Base-by-base conservation (phyloP, 1,139 yeast genomes). In the Diutina neorugosa region DNA sequence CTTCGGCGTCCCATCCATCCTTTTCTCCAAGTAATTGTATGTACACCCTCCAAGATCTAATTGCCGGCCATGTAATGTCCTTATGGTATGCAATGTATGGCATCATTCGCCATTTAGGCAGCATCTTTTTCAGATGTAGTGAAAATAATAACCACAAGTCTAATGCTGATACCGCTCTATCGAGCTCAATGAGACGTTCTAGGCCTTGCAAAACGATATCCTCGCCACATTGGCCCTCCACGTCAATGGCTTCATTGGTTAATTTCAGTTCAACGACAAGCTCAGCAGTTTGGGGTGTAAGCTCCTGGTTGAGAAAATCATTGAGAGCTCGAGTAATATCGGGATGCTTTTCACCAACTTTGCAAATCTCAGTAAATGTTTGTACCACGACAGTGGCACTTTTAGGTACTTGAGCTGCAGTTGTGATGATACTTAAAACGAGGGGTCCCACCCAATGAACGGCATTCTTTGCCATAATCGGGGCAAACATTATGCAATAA, bases 401-500 rank as follows among this genome's bases (percentile, higher is more conserved):
- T 18, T 40, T 40, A n/a, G 50, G 11, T 3, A 46, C 14, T 9
- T 6, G 14, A n/a, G 41, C n/a, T n/a, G 50, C 40, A 12, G 37
- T 25, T 6, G 50, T 16, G 11, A 46, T 8, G 19, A 46, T n/a
- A 18, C 40, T 27, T 12, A 46, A 20, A 14, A 46, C 21, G 7
- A 46, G 27, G 3, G n/a, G 21, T 1, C 50, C 50, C 50, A 46
- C n/a, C 41, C 50, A 46, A 27, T 46, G 50, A 8, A 11, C 23
- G 7, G 50, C 50, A 11, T 46, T 46, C 23, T 46, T 46, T 3
- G 50, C 50, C 50, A 46, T 46, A 9, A 46, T 27, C 11, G 50
- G 37, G 7, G 31, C 21, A 18, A 46, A 46, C 21, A 16, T 18
- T 7, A 27, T 27, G n/a, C 31, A 46, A 16, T 27, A 46, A 16